These are phyloP conservation scores for Verticillium tricorpus DNA, from an alignment of 2,329 filamentous ascomycete species.

Conservation along the genomic window DNA sequence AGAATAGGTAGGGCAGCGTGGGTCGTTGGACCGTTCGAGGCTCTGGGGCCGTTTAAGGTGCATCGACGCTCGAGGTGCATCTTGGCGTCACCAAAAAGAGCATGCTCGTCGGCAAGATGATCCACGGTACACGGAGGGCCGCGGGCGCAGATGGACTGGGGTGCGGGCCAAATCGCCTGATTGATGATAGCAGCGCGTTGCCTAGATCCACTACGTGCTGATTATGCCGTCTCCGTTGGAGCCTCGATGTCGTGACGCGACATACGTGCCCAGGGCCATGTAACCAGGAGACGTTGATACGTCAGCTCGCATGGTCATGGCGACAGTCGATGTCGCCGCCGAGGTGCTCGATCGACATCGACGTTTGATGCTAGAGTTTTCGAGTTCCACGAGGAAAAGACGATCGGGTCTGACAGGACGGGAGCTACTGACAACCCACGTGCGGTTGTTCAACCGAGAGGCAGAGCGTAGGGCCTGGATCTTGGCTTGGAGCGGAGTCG, in stretches of 20 bases:
- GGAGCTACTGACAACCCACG: not conserved
- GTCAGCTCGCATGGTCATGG: not conserved
- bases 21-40: not conserved
- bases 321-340: too few relatives aligned
- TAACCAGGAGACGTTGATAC: not conserved
- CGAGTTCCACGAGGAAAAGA: too few relatives aligned
- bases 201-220: not conserved
- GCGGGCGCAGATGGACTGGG: not conserved
- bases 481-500: not conserved
- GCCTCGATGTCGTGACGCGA: not conserved
- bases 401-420: too few relatives aligned
- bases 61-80: not conserved
- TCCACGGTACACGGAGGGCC: not conserved
- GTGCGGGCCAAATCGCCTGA: not conserved
- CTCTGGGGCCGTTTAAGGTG: not conserved
- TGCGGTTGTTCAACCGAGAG: not conserved
- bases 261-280: not conserved
- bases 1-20: not conserved
- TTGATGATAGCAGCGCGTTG: not conserved
- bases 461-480: not conserved
- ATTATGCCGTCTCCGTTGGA: not conserved
- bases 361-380: too few relatives aligned
- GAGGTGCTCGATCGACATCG: too few relatives aligned
- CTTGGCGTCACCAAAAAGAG: not conserved
- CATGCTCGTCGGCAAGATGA: not conserved